Percentiles rank a stretch among this genome's conserved stretches.
Conservation (phyloP, 768 basidiomycete species). For the Psilocybe cubensis region DNA sequence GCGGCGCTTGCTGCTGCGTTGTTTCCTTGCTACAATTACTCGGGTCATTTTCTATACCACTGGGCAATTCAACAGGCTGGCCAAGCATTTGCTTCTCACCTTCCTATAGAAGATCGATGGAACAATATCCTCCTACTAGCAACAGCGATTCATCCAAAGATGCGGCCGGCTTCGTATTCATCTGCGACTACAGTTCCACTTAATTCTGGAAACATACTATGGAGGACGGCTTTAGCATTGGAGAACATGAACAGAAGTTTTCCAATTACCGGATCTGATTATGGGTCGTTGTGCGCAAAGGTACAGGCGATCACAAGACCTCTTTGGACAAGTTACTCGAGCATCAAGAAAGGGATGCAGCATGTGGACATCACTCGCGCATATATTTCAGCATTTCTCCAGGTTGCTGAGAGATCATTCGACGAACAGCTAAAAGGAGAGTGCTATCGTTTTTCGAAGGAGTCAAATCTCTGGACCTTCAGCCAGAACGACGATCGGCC, state of each 20-base stretch:
- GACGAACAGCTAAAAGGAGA: slow-evolving; percentile 40
- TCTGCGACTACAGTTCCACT: not conserved
- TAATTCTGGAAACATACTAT: slow-evolving; percentile 24
- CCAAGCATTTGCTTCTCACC: slow-evolving; percentile 31
- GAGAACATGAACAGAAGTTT: slow-evolving; percentile 38
- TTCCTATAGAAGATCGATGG: slow-evolving; percentile 43
- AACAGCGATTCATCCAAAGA: slow-evolving; percentile 21
- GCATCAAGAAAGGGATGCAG: slow-evolving; percentile 7
- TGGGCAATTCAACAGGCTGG: slow-evolving; percentile 31
- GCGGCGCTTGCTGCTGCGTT: slow-evolving; percentile 25
- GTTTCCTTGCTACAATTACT: slow-evolving; percentile 25
- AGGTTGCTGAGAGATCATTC: slow-evolving; percentile 39
- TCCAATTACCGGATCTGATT: slow-evolving; percentile 2
- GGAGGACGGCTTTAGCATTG: slow-evolving; percentile 48
- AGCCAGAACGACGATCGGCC: slow-evolving; percentile 14
- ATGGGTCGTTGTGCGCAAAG: not conserved
- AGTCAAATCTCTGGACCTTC: slow-evolving; percentile 29
- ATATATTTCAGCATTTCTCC: slow-evolving; percentile 48
- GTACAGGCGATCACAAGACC: slow-evolving; percentile 31
- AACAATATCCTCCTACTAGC: slow-evolving; percentile 43
- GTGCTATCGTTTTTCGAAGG: slow-evolving; percentile 36
- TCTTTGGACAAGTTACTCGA: slow-evolving; percentile 48
- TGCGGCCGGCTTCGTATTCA: not conserved
- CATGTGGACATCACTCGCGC: slow-evolving; percentile 35
- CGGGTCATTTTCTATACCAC: slow-evolving; percentile 10